Base-by-base conservation (phyloP, 2,329 filamentous ascomycete species). In the Fusarium nisikadoi region DNA sequence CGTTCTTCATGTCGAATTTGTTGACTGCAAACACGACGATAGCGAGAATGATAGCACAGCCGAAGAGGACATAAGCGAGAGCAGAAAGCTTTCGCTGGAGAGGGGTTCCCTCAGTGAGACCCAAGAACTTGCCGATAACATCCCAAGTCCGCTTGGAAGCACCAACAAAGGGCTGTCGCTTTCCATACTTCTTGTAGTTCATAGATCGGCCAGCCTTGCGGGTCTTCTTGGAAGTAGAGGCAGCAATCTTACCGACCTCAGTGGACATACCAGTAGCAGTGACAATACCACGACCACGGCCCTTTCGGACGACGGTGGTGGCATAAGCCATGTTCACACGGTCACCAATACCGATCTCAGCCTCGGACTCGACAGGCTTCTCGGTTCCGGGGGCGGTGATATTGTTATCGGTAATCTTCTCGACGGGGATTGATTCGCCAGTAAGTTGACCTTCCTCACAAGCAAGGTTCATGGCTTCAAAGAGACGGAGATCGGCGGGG, bases 401-500 rank as follows among this genome's bases (percentile, higher is more conserved):
- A 65, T 83, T 81, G 74, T 85, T 85, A 25, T 88, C 85, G 27
- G 86, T 83, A 46, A 87, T 85, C 83, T 94, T 92, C 78, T 90
- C 89, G 31, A 93, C 91, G 11, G 92, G 91, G 20, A 92, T 84
- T 8, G 92, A 92, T 80, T 95, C 93, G 76, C 93, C 93, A 11
- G 93, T 94, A 47, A 94, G 86, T 54, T 92, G 89, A 49, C 91
- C 91, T 80, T 94, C 92, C 75, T 97, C 94, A 77, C 92, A 94
- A 68, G 90, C 90, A 49, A 94, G 86, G 79, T 96, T 95, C 88
- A 95, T 93, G 65, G 87, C 88, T 76, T 94, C 91, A 73, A 93
- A 87, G 25, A 92, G 81, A 60, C 91, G 89, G 43, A 94, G 80
- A 77, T 94, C 92, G 41, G 92, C 92, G 14, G 92, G 92, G 43